Percentiles rank a stretch among this genome's conserved stretches.
Evolutionary conservation across 371 early-diverging fungal genomes (phyloP).

Genomic region (Apophysomyces variabilis): DNA sequence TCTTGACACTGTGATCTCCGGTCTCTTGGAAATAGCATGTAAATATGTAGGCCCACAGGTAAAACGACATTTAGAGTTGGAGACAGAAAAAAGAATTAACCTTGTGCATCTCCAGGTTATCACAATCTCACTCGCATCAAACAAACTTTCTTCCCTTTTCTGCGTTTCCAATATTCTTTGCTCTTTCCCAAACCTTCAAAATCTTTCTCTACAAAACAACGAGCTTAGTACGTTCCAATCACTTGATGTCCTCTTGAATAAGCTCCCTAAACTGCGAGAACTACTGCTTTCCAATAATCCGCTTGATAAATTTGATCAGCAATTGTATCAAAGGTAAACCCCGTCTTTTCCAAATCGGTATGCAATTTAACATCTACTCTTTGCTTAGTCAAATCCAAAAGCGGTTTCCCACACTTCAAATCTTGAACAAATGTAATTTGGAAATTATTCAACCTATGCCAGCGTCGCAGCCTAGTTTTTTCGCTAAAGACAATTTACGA

Average conservation of each 20-base stretch:
- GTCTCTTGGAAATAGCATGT: not conserved
- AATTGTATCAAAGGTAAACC: not conserved
- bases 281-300: not conserved
- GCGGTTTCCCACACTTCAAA: not conserved
- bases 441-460: not conserved
- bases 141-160: not conserved
- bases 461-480: not conserved
- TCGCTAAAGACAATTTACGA: not conserved
- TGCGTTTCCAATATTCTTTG: not conserved
- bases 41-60: not conserved
- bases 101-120: not conserved
- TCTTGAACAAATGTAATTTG: not conserved
- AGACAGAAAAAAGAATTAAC: not conserved
- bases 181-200: not conserved
- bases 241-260: not conserved
- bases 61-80: not conserved
- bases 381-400: not conserved
- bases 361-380: not conserved
- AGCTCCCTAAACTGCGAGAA: conserved; percentile 2
- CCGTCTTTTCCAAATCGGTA: not conserved
- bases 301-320: not conserved
- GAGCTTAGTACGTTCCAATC: not conserved
- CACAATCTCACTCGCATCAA: not conserved
- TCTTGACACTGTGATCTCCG: not conserved
- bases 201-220: not conserved